phyloP scores from a whole-genome alignment of 257 asterid genomes.

The Solanum etuberosum region DNA sequence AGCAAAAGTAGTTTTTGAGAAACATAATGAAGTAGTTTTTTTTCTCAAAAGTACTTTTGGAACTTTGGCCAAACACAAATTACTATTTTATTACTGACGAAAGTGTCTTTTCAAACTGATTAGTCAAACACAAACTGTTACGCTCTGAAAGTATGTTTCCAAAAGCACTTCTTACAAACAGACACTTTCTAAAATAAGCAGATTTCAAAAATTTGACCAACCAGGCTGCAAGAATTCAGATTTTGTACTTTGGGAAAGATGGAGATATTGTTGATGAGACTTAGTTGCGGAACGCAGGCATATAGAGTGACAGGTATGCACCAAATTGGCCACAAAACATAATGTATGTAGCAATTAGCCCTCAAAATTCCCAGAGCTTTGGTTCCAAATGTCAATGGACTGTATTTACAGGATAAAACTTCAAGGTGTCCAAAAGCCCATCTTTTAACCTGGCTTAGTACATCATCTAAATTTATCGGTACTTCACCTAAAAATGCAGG shows the following conservation, averaged over 20 bases:
- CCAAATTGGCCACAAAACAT: conserved; percentile 1
- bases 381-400: conserved; percentile 15
- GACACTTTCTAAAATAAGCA: not conserved
- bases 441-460: conserved; percentile 12
- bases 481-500: conserved; percentile 23
- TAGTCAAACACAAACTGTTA: not conserved
- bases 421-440: conserved; percentile 18
- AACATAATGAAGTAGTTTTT: not conserved
- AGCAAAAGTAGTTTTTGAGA: not conserved
- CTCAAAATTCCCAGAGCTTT: not conserved
- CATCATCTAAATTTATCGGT: conserved; percentile 14
- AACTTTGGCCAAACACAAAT: not conserved
- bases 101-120: not conserved
- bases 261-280: not conserved
- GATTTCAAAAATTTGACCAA: not conserved
- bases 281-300: not conserved
- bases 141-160: not conserved
- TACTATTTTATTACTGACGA: not conserved
- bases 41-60: not conserved
- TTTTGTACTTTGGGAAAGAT: conserved; percentile 5
- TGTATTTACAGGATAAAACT: conserved; percentile 6
- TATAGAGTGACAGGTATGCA: not conserved
- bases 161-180: not conserved
- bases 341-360: conserved; percentile 2
- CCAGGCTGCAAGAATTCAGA: not conserved